Base-by-base conservation (phyloP, 2,329 filamentous ascomycete species). In the Graphilbum sp. region DNA sequence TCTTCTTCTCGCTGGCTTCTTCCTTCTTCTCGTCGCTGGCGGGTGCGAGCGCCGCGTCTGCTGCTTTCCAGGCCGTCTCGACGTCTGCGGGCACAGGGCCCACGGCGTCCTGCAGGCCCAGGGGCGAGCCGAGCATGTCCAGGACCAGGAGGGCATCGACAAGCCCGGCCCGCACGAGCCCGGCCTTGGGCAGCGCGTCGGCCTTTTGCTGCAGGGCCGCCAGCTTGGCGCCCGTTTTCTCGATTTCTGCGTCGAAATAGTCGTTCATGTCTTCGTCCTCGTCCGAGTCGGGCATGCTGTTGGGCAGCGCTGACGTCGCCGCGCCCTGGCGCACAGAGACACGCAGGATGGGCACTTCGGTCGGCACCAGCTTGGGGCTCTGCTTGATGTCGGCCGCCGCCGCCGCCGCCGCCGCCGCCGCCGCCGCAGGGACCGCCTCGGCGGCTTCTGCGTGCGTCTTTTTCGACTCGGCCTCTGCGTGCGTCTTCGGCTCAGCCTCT, bases 181-280 rank as follows among this genome's bases (percentile, higher is more conserved):
- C 59, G 32, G 61, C 55, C 15, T 58, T 55, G 33, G 61, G 50
- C 42, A 65, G 40, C 43, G 51, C 43, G 41, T 62, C 47, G 42
- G 57, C 48, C 40, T 58, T 48, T 4, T 49, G 50, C 39, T 64
- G 58, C 7, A 72, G 50, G 36, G 62, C 64, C 41, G 59, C 59
- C 23, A 75, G 47, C 38, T 69, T 61, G 1, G 54, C 54, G 42
- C 72, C 63, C 2, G 63, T 60, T 48, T 72, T 67, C 32, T 57
- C 51, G 29, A 74, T 71, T 45, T 72, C 58, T 38, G 58, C 57
- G 37, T 65, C 60, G 38, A 75, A 71, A 41, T 68, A 68, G 37
- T 70, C 67, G 16, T 63, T 68, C 56, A 74, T 67, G 33, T 70
- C 66, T 35, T 73, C 70, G 40, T 75, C 70, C 11, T 24, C 27